phyloP scores from a whole-genome alignment of 768 basidiomycete species.

The Phylloporus scabripes region DNA sequence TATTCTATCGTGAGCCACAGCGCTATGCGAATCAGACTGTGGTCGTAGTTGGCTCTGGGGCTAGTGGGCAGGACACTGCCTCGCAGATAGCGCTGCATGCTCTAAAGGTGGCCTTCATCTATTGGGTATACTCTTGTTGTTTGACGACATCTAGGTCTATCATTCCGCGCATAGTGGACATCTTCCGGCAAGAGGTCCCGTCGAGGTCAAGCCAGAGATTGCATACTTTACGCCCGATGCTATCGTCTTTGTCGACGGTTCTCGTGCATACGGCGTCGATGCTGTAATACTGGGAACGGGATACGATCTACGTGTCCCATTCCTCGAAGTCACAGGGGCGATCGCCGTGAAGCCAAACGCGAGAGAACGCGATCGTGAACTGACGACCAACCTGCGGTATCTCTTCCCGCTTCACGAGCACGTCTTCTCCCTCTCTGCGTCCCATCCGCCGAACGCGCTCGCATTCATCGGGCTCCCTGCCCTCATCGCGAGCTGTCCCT shows the following conservation, averaged over 20 bases:
- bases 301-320: constrained; percentile 49
- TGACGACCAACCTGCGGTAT: constrained; percentile 48
- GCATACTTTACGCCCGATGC: constrained; percentile 41
- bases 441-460: constrained; percentile 46
- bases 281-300: constrained; percentile 50
- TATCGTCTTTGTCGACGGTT: constrained; percentile 46
- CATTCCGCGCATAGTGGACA: constrained; percentile 32
- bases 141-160: constrained; percentile 23
- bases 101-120: constrained; percentile 32
- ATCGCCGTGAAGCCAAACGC: constrained; percentile 15
- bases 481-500: constrained; percentile 38
- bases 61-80: constrained; percentile 44
- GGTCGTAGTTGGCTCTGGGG: constrained; percentile 45
- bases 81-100: constrained; percentile 38
- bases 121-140: not conserved
- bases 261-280: constrained; percentile 36
- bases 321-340: constrained; percentile 33
- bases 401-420: constrained; percentile 51
- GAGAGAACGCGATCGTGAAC: constrained; percentile 11
- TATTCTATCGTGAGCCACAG: constrained; percentile 48
- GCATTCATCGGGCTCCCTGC: constrained; percentile 52
- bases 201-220: constrained; percentile 39
- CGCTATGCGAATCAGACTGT: constrained; percentile 39
- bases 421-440: constrained; percentile 46
- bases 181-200: constrained; percentile 13